A percentile compares a stretch with the other conserved stretches of the same genome.
These are phyloP conservation scores for Linnemannia schmuckeri DNA, from an alignment of 192 early-diverging fungal species.

Conservation along the genomic window DNA sequence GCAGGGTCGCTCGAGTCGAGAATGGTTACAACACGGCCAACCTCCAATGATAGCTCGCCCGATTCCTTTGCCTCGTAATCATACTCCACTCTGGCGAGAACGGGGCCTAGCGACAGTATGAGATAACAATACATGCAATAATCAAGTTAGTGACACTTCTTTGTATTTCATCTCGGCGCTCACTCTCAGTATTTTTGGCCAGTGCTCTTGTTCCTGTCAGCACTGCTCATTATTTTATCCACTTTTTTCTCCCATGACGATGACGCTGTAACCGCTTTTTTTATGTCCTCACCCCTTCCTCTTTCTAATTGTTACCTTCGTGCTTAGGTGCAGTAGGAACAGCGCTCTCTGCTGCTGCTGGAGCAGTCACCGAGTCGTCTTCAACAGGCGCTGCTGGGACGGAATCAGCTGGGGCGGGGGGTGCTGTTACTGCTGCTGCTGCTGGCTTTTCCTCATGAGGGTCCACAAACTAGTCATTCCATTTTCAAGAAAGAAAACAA, in stretches of 20 bases:
- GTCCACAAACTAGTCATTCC: slow-evolving; percentile 41
- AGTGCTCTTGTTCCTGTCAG: background rate
- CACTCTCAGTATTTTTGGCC: background rate
- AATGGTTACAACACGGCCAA: slow-evolving; percentile 77
- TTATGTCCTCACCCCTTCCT: background rate
- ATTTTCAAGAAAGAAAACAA: background rate
- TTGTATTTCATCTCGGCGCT: background rate
- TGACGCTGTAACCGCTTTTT: background rate
- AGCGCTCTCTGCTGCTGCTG: slow-evolving; percentile 16
- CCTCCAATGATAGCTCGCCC: slow-evolving; percentile 76
- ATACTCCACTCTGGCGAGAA: slow-evolving; percentile 72
- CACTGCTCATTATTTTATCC: background rate
- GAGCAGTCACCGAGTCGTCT: slow-evolving; percentile 3
- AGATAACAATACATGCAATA: background rate
- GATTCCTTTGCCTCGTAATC: slow-evolving; percentile 78
- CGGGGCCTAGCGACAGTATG: slow-evolving; percentile 31
- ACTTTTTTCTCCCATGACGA: background rate
- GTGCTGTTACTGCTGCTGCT: background rate
- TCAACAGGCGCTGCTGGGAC: background rate
- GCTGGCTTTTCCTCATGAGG: slow-evolving; percentile 25
- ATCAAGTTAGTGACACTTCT: background rate
- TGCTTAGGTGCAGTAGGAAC: slow-evolving; percentile 28
- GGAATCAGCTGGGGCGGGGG: background rate
- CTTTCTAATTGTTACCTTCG: slow-evolving; percentile 25
- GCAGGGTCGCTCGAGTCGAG: slow-evolving; percentile 70